Percentiles rank a stretch among this genome's conserved stretches.
phyloP scores from a whole-genome alignment of 148 eudicot genomes.

The Fagopyrum esculentum region DNA sequence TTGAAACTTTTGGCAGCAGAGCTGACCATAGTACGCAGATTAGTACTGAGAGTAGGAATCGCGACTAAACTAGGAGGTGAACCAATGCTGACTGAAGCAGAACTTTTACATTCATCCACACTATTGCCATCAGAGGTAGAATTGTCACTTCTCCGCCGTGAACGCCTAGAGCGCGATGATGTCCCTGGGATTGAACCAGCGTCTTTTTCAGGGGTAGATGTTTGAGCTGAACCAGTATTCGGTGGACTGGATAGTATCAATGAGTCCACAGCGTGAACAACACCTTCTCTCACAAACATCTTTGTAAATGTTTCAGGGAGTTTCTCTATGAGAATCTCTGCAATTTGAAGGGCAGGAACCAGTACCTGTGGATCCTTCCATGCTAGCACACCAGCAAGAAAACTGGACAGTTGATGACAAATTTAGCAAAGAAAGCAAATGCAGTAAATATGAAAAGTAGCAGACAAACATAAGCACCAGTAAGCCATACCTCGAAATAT shows the following conservation, averaged over 20 bases:
- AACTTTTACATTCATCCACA: constrained; percentile 51
- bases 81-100: constrained; percentile 46
- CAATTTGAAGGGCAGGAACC: constrained; percentile 93
- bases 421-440: neutral
- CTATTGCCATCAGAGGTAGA: constrained; percentile 47
- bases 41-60: constrained; percentile 48
- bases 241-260: constrained; percentile 46
- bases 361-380: constrained; percentile 98
- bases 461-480: neutral
- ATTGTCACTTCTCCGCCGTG: constrained; percentile 60
- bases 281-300: constrained; percentile 96
- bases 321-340: constrained; percentile 92
- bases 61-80: constrained; percentile 61
- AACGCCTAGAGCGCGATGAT: constrained; percentile 78
- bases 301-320: constrained; percentile 85
- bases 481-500: constrained; percentile 67
- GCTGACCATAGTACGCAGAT: constrained; percentile 64
- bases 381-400: constrained; percentile 93
- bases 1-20: constrained; percentile 72
- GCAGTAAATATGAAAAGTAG: neutral
- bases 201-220: constrained; percentile 54
- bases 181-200: constrained; percentile 58
- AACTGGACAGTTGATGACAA: constrained; percentile 30
- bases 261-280: constrained; percentile 88
- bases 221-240: constrained; percentile 31